Evolutionary conservation across 2,329 filamentous ascomycete species (phyloP).

Genomic region (Botrytis elliptica): DNA sequence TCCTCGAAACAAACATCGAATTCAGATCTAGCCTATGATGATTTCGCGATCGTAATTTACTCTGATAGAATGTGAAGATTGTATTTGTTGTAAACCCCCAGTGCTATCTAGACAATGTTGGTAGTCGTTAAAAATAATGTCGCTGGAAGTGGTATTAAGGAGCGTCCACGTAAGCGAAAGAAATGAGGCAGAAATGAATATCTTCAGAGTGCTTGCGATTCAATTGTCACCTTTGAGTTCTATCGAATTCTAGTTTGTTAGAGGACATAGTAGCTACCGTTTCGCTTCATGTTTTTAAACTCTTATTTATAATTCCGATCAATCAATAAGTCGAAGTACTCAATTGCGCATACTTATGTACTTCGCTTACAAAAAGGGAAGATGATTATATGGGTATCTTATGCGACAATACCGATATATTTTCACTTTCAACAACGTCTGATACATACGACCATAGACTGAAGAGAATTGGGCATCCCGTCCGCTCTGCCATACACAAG

Average conservation of each 20-base stretch:
- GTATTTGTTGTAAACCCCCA: background rate
- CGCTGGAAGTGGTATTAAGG: background rate
- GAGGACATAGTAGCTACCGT: too few species aligned
- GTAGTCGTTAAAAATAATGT: background rate
- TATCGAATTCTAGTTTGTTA: too few species aligned
- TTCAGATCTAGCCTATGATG: background rate
- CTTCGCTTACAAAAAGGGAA: background rate
- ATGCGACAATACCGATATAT: fast-evolving
- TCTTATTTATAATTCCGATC: too few species aligned
- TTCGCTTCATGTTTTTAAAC: too few species aligned
- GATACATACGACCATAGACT: background rate
- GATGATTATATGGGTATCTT: background rate
- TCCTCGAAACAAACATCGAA: background rate
- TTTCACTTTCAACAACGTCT: fast-evolving
- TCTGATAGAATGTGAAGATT: background rate
- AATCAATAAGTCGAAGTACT: too few species aligned
- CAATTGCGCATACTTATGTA: too few species aligned
- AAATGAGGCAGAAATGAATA: background rate
- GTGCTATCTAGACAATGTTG: background rate
- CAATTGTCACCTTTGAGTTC: too few species aligned
- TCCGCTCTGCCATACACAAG: background rate
- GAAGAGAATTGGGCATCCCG: background rate
- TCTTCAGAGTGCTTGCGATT: background rate
- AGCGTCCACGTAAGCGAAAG: too few species aligned
- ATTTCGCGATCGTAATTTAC: background rate